Conservation (phyloP, 345 rosid genomes). For the Murraya koenigii region DNA sequence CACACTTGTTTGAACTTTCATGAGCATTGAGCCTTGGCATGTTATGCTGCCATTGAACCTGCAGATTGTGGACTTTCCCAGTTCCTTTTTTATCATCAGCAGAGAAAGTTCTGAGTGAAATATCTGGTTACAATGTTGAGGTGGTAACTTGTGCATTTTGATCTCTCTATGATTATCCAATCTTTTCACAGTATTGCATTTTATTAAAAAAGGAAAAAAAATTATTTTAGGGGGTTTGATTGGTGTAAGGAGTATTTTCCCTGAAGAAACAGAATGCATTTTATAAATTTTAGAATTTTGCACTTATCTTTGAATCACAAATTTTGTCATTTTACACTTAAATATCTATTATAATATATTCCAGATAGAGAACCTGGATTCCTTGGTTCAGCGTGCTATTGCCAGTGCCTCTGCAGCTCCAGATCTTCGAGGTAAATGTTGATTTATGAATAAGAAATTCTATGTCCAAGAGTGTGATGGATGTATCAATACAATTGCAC, state of each 20-base stretch:
- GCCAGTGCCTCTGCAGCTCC: slow-evolving; percentile 61
- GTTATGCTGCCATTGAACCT: slow-evolving; percentile 18
- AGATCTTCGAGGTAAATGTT: slow-evolving; percentile 68
- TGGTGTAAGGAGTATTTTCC: neutral
- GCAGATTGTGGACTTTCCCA: slow-evolving; percentile 83
- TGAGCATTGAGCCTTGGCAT: slow-evolving; percentile 10
- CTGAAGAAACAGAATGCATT: neutral
- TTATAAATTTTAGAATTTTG: too few relatives aligned
- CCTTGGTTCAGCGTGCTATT: slow-evolving; percentile 75
- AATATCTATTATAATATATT: slow-evolving; percentile 12
- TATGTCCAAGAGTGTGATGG: slow-evolving; percentile 6
- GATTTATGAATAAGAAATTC: slow-evolving; percentile 12
- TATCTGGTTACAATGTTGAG: slow-evolving; percentile 58
- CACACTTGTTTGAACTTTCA: neutral
- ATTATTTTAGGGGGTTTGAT: neutral
- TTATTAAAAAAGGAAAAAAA: too few relatives aligned
- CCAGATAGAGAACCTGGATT: slow-evolving; percentile 76
- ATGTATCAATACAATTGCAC: neutral
- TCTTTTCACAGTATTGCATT: neutral
- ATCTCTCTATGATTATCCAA: neutral
- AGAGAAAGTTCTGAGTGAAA: slow-evolving; percentile 45
- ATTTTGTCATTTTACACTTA: neutral
- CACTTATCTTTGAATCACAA: neutral
- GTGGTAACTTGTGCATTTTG: slow-evolving; percentile 28
- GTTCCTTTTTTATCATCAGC: slow-evolving; percentile 65